phyloP scores from a whole-genome alignment of 768 basidiomycete genomes.

The Vararia minispora region DNA sequence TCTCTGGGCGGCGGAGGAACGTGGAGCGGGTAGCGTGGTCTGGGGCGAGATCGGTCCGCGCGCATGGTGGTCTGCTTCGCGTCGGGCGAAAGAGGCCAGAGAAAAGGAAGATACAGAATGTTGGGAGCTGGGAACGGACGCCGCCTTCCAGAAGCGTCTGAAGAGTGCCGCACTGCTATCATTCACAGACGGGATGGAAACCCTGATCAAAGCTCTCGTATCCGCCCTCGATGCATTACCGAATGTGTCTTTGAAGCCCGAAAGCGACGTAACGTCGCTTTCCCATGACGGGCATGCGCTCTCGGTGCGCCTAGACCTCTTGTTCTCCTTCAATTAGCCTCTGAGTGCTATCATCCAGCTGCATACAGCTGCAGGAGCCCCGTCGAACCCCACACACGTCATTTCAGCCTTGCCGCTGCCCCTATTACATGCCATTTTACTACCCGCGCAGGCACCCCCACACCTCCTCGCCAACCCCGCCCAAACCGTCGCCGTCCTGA shows the following conservation, averaged over 20 bases:
- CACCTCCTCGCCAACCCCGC: slow-evolving; percentile 59
- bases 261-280: slow-evolving; percentile 28
- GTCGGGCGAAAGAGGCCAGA: slow-evolving; percentile 6
- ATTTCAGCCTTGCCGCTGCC: slow-evolving; percentile 71
- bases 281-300: slow-evolving; percentile 21
- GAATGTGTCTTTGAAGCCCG: slow-evolving; percentile 49
- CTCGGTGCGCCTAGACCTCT: too few species aligned
- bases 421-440: slow-evolving; percentile 33
- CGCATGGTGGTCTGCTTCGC: slow-evolving; percentile 9
- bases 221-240: slow-evolving; percentile 28
- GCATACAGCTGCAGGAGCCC: slow-evolving; percentile 21
- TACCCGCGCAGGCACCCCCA: slow-evolving; percentile 33
- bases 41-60: slow-evolving; percentile 36
- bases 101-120: slow-evolving; percentile 14
- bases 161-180: slow-evolving; percentile 66
- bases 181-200: slow-evolving; percentile 65
- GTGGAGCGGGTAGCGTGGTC: slow-evolving; percentile 60
- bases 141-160: slow-evolving; percentile 27
- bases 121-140: slow-evolving; percentile 37
- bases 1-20: slow-evolving; percentile 59
- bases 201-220: slow-evolving; percentile 48
- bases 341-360: slow-evolving; percentile 24
- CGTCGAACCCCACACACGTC: slow-evolving; percentile 45
- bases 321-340: neutral
- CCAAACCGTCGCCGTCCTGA: slow-evolving; percentile 81